Base-by-base conservation (phyloP, 352 stramenopile species). In the Halophytophthora polymorphica region DNA sequence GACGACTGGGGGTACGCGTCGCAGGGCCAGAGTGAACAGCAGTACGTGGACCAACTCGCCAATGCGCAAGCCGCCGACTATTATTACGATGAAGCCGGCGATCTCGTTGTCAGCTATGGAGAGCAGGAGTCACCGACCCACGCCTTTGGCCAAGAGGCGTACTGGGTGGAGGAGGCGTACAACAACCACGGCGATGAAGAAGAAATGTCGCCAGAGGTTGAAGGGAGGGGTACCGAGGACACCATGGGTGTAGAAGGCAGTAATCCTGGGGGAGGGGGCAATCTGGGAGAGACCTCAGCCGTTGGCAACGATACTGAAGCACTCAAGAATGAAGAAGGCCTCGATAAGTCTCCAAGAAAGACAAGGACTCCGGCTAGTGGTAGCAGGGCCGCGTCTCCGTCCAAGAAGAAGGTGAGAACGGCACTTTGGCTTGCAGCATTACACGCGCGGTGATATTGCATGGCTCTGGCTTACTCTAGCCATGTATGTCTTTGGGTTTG, bases 81-180 rank as follows among this genome's bases (percentile, higher is more conserved):
- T 33, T 64, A 70, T 29, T 66, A 64, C 46, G 56, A 70, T 43
- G 51, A 63, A 22, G 22, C 51, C 34, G 58, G 53, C 4, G 59
- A 67, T n/a, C 45, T 59, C 12, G 47, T 58, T 12, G 37, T 48
- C 12, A 44, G 43, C 3, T 54, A 71, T 45, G 57, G 40, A 18
- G 54, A 45, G 28, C 38, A 44, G 21, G 53, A 54, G 28, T 64
- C 49, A 1, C 44, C 51, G 2, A 58, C 45, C 3, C 58, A 50
- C 34, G 59, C 63, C 1, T 83, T 86, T 44, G 66, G 58, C 17
- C 65, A 84, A 23, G 67, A 80, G 40, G 38, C 60, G 2, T 86
- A 86, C 23, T 83, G 73, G 69, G 53, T 79, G 22, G 64, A 77
- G 12, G 56, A 77, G 31, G 60, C 65, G 1, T 64, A 69, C 45